Evolutionary conservation across 257 asterid genomes (phyloP), one percentile per base, ranked within the genome.

Genomic region (Verbena officinalis): DNA sequence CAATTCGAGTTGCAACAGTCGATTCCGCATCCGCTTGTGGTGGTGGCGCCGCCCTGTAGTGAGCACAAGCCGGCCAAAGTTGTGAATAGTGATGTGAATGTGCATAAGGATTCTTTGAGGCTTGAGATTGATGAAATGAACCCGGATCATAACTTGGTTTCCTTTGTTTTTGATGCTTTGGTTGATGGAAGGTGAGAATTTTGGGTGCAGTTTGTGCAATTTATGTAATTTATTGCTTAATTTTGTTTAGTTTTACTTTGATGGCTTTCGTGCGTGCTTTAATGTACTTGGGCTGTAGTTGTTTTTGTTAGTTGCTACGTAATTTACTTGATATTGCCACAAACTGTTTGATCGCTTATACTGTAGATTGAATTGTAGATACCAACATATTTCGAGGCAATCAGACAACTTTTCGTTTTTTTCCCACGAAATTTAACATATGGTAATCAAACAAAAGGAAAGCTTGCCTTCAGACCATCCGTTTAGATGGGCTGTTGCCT

Each of bases 131-230:
- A 84, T 68, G 86, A 77, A 27, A 52, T 71, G 27, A 78, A 77
- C 62, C 82, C 78, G 39, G 81, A 80, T 77, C 78, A 68, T 33
- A 62, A 53, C 57, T 75, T 84, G 88, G 77, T 84, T 68, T 75
- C 88, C 43, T 84, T 84, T 63, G 77, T 82, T 15, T 82, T 84
- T 65, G 91, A 84, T 75, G 91, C 91, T 30, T 57, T 84, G 75
- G 73, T 77, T 66, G 91, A 84, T 68, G 91, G 91, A 10, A 77
- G 84, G 91, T 82, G 61, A 57, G 64, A n/a, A 22, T 39, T 40
- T 34, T 53, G 7, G 38, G 1, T 48, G 23, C 54, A 48, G 7
- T 11, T 13, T 70, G 20, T 30, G 19, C 12, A 31, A n/a, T 33
- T 13, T 14, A 14, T 19, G 16, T 16, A 30, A 17, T 31, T 38